A percentile compares a stretch with the other conserved stretches of the same genome.
Conservation (phyloP, 202 grass and related monocot genomes). For the Dendrocalamus latiflorus region DNA sequence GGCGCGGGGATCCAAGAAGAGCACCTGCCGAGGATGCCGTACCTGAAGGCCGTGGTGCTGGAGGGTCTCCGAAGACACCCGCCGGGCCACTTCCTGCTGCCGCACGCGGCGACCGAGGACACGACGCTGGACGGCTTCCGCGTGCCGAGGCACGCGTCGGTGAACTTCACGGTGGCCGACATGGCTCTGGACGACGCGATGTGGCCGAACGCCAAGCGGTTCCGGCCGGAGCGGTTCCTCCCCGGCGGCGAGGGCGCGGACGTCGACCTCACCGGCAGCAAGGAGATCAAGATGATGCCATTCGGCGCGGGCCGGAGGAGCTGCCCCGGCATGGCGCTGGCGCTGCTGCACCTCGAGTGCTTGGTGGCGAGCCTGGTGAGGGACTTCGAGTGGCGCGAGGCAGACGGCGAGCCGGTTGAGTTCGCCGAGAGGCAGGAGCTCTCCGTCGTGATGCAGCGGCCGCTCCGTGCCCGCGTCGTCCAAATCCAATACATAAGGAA, state of each 20-base stretch:
- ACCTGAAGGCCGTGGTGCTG: conserved; percentile 18
- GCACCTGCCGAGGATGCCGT: conserved; percentile 13
- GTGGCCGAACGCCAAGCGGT: not conserved
- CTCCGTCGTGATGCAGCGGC: conserved; percentile 24
- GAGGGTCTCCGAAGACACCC: conserved; percentile 32
- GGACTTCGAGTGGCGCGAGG: conserved; percentile 30
- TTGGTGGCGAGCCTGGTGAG: conserved; percentile 34
- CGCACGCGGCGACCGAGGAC: not conserved
- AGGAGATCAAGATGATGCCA: conserved; percentile 41
- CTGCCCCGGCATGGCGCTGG: conserved; percentile 30
- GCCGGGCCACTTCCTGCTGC: conserved; percentile 11
- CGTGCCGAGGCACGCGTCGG: not conserved
- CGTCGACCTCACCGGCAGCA: conserved; percentile 2
- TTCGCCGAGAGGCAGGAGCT: conserved; percentile 31
- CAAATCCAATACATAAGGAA: not conserved
- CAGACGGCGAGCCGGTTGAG: conserved; percentile 13
- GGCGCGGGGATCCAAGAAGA: not conserved
- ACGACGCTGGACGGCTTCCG: not conserved
- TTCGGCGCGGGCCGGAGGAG: conserved; percentile 17
- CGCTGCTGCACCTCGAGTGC: conserved; percentile 36
- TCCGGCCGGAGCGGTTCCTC: not conserved
- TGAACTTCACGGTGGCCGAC: not conserved
- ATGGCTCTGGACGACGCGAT: not conserved
- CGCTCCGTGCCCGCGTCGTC: conserved; percentile 9
- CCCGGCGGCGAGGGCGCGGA: not conserved